Conservation (phyloP, 257 asterid genomes). For the Forsythia viridissima region DNA sequence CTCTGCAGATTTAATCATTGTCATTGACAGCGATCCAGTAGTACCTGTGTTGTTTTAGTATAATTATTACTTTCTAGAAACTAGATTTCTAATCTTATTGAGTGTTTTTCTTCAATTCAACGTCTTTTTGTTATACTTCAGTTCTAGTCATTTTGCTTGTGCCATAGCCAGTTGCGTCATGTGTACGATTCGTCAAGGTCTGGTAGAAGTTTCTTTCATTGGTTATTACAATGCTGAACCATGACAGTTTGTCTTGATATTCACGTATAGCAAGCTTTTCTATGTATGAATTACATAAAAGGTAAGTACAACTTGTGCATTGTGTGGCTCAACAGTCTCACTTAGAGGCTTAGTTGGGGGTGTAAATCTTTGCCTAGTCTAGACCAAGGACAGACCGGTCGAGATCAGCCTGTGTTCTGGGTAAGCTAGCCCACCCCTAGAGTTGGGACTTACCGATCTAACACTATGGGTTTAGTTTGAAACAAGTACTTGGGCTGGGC, state of each 20-base stretch:
- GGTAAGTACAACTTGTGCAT: neutral
- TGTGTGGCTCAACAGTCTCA: neutral
- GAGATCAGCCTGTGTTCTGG: too few relatives aligned
- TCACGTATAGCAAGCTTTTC: neutral
- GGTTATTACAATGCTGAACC: neutral
- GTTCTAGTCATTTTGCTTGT: neutral
- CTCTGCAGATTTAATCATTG: neutral
- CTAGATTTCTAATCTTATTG: neutral
- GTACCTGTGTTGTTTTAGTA: constrained; percentile 44
- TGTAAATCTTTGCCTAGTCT: too few relatives aligned
- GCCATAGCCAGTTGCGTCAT: neutral
- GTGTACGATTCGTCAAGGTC: neutral
- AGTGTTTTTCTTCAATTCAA: neutral
- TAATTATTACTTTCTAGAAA: constrained; percentile 33
- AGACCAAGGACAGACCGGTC: too few relatives aligned
- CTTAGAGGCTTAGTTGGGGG: too few relatives aligned
- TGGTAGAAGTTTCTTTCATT: neutral
- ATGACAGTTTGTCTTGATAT: neutral
- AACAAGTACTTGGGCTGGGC: too few relatives aligned
- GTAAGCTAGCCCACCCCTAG: too few relatives aligned
- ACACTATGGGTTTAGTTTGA: too few relatives aligned
- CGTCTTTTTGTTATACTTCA: neutral
- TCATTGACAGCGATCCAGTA: constrained; percentile 6
- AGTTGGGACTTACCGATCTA: too few relatives aligned
- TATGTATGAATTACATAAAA: neutral